Conservation (phyloP, 1,139 yeast species). For the Chernovozyma aurita region DNA sequence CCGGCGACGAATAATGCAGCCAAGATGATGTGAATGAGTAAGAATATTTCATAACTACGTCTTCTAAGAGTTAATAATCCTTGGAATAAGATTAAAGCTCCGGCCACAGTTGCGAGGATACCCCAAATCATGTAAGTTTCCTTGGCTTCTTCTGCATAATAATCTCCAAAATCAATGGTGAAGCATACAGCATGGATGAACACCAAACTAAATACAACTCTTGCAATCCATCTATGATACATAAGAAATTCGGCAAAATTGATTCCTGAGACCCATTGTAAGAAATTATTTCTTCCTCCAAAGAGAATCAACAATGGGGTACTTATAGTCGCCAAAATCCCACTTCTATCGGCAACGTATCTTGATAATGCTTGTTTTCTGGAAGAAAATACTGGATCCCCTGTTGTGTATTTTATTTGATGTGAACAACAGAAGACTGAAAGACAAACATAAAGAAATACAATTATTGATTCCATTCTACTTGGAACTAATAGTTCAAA, state of each 20-base stretch:
- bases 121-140: constrained; percentile 47
- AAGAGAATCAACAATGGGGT: constrained; percentile 25
- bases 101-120: constrained; percentile 28
- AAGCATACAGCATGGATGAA: constrained; percentile 23
- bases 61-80: constrained; percentile 53
- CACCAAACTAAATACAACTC: constrained; percentile 19
- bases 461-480: constrained; percentile 10
- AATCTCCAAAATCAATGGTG: constrained; percentile 10
- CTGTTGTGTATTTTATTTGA: not conserved
- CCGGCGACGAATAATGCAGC: constrained; percentile 54
- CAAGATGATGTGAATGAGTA: constrained; percentile 53
- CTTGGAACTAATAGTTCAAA: constrained; percentile 18
- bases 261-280: constrained; percentile 31
- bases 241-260: constrained; percentile 25
- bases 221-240: constrained; percentile 29
- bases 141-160: constrained; percentile 19
- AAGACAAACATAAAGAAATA: not conserved
- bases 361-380: constrained; percentile 12
- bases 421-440: not conserved
- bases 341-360: constrained; percentile 28
- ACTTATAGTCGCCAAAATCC: constrained; percentile 20
- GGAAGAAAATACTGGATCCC: constrained; percentile 4
- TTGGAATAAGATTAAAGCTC: constrained; percentile 31
- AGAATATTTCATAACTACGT: constrained; percentile 58
- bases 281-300: constrained; percentile 30